phyloP scores from a whole-genome alignment of 371 early-diverging fungal species.

The Circinella minor region DNA sequence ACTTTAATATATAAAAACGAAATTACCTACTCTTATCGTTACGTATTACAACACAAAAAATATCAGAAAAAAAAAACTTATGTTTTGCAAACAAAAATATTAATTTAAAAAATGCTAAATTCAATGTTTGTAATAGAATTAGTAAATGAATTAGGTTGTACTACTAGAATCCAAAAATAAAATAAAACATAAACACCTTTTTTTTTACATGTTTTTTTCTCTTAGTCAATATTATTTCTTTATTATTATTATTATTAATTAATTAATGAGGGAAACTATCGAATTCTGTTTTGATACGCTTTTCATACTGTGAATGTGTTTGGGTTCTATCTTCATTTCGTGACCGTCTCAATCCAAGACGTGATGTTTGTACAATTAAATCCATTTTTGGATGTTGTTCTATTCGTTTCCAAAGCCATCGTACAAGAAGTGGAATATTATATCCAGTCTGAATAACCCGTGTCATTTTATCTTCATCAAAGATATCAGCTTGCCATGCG shows the following conservation, averaged over 20 bases:
- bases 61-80: no score
- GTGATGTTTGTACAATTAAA: slow-evolving; percentile 16
- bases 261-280: slow-evolving; percentile 3
- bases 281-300: slow-evolving; percentile 18
- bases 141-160: no score
- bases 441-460: slow-evolving; percentile 33
- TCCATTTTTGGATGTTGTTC: slow-evolving; percentile 14
- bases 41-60: no score
- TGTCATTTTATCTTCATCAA: slow-evolving; percentile 43
- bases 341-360: slow-evolving; percentile 13
- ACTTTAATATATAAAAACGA: no score
- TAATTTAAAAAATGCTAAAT: no score
- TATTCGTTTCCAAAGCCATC: slow-evolving; percentile 45
- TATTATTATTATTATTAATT: not conserved
- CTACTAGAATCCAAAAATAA: no score
- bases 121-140: no score
- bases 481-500: slow-evolving; percentile 38
- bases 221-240: no score
- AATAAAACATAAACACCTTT: no score
- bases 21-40: no score
- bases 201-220: no score
- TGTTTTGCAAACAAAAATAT: no score
- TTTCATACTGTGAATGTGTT: slow-evolving; percentile 4
- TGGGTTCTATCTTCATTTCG: slow-evolving; percentile 9
- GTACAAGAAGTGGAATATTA: slow-evolving; percentile 30